phyloP scores from a whole-genome alignment of 1,284 basidiomycete species.

The Vanrija pseudolonga region DNA sequence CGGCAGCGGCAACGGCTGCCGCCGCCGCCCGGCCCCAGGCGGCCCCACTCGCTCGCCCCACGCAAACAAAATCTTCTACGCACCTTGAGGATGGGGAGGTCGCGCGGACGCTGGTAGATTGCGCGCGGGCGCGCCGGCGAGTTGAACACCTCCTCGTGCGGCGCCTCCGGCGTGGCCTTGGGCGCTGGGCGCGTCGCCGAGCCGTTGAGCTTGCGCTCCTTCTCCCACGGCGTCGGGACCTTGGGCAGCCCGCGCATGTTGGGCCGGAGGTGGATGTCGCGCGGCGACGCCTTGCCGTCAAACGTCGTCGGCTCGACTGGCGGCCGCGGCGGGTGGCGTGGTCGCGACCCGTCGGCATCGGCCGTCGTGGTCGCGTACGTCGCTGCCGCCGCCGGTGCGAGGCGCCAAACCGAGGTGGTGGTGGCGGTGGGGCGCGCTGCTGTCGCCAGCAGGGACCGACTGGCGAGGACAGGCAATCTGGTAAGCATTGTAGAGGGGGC shows the following conservation, averaged over 20 bases:
- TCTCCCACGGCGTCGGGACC: conserved; percentile 13
- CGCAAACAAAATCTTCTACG: conserved; percentile 5
- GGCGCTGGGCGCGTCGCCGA: not conserved
- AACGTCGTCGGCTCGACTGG: conserved; percentile 28
- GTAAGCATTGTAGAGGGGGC: too few relatives aligned
- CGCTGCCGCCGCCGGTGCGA: too few relatives aligned
- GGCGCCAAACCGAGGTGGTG: too few relatives aligned
- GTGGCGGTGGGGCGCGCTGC: too few relatives aligned
- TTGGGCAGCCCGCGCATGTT: conserved; percentile 30
- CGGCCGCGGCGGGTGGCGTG: conserved; percentile 6
- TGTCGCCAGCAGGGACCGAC: too few relatives aligned
- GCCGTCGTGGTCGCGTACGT: too few relatives aligned
- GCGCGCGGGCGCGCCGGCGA: conserved; percentile 12
- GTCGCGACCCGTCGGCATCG: not conserved
- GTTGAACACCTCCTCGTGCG: conserved; percentile 13
- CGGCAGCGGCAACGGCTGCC: too few relatives aligned
- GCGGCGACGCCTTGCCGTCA: conserved; percentile 31
- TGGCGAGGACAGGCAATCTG: too few relatives aligned
- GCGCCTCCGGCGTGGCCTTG: not conserved
- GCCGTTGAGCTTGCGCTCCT: conserved; percentile 1
- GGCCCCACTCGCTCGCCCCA: not conserved
- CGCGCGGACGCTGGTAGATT: conserved; percentile 13
- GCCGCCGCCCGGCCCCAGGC: conserved; percentile 1
- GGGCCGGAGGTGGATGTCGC: conserved; percentile 30
- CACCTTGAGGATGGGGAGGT: conserved; percentile 39